phyloP scores from a whole-genome alignment of 2,329 filamentous ascomycete genomes.

The Zasmidium citrigriseum region DNA sequence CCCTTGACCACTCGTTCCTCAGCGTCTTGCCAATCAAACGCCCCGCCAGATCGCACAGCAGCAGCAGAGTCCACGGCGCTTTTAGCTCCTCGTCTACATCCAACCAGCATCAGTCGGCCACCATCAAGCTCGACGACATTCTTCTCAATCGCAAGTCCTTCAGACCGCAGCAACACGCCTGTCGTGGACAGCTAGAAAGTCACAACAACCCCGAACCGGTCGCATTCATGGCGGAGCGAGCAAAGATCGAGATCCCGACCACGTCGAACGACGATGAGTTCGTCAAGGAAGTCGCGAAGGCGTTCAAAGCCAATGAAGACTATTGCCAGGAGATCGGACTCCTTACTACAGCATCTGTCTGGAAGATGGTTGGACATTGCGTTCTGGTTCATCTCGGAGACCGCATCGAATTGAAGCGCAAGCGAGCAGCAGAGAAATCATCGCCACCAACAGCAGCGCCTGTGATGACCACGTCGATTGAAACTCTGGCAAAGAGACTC shows the following conservation, averaged over 20 bases:
- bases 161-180: constrained; percentile 29
- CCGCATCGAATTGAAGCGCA: constrained; percentile 22
- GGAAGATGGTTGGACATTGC: constrained; percentile 57
- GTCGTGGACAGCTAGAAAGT: constrained; percentile 26
- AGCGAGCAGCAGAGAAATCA: constrained; percentile 7
- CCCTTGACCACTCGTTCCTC: constrained; percentile 58
- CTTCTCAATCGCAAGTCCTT: constrained; percentile 30
- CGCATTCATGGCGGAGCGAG: constrained; percentile 19
- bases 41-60: constrained; percentile 11
- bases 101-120: constrained; percentile 24
- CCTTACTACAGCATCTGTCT: constrained; percentile 58
- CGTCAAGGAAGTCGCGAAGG: constrained; percentile 18
- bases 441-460: constrained; percentile 3
- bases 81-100: constrained; percentile 9
- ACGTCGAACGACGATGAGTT: constrained; percentile 6
- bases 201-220: constrained; percentile 19
- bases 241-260: constrained; percentile 7
- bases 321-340: constrained; percentile 32
- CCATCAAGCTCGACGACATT: constrained; percentile 34
- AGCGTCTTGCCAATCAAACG: constrained; percentile 36
- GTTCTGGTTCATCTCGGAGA: constrained; percentile 51
- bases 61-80: constrained; percentile 16
- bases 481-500: constrained; percentile 17
- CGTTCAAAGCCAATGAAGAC: constrained; percentile 19
- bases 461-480: constrained; percentile 15